Evolutionary conservation across 768 basidiomycete genomes (phyloP).

Genomic region (Boletus pseudopeckii): DNA sequence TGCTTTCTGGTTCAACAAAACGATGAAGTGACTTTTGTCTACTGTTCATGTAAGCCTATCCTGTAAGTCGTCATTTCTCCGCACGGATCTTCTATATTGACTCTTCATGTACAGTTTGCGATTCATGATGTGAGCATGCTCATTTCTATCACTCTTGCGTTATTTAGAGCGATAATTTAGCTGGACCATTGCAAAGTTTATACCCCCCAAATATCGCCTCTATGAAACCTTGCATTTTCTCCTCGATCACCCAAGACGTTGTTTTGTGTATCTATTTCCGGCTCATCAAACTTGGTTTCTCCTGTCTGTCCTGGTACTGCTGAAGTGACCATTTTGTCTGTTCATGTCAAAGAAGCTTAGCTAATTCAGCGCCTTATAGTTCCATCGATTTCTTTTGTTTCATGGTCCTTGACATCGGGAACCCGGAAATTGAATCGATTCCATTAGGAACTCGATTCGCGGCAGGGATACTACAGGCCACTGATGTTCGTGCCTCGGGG

Average conservation of each 20-base stretch:
- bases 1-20: neutral
- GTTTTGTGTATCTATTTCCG: conserved; percentile 88
- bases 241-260: conserved; percentile 90
- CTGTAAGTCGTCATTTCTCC: conserved; percentile 54
- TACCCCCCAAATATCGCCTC: conserved; percentile 55
- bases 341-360: neutral
- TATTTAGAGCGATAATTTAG: conserved; percentile 38
- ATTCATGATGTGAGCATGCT: conserved; percentile 66
- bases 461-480: conserved; percentile 75
- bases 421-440: conserved; percentile 60
- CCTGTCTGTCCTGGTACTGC: conserved; percentile 55
- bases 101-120: conserved; percentile 53
- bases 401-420: conserved; percentile 84
- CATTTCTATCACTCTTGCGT: neutral
- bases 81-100: neutral
- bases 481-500: conserved; percentile 83
- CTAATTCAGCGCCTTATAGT: conserved; percentile 36
- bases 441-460: conserved; percentile 68
- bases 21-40: neutral
- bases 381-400: conserved; percentile 87
- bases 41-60: conserved; percentile 55
- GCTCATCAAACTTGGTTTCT: conserved; percentile 95
- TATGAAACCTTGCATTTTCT: conserved; percentile 87
- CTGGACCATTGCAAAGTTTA: conserved; percentile 66
- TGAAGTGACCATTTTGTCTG: conserved; percentile 50